Evolutionary conservation across 2,329 filamentous ascomycete species (phyloP), one percentile per base, ranked within the genome.

Genomic region (Fusarium sp.): DNA sequence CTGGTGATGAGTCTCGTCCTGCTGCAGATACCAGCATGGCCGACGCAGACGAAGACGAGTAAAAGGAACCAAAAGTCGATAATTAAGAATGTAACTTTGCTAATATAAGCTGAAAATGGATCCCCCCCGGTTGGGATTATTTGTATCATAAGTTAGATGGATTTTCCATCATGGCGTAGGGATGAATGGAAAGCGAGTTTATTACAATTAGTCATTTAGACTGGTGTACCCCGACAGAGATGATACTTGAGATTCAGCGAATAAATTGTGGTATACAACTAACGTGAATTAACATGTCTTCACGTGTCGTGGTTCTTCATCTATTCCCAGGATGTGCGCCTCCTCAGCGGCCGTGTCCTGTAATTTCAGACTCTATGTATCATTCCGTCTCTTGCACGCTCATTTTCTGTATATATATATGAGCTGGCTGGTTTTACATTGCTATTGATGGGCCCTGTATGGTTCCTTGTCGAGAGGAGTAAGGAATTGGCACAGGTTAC

Each of bases 1-100:
- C 76, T 31, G 74, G 41, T 35, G 77, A 65, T n/a, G 77, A 79
- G 24, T 69, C 79, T 14, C 73, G 74, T 3, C 77, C 75, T 1
- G 77, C 77, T 35, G 81, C 80, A 6, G 80, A 86, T 63, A 82
- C 81, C 1, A 84, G 80, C 75, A 85, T 87, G 83, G 81, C 80
- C 9, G 84, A 85, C 38, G 79, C 78, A 12, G 78, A 76, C 44
- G 79, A 80, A n/a, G 81, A 82, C 33, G 72, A 81, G 66, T 75
- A 73, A 62, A 45, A 36, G 58, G 58, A 51, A 55, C 9, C 36
- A 61, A 5, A 51, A 49, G 45, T 66, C 49, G 59, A 61, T 28
- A 36, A 52, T 60, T 56, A 69, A 54, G 74, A 69, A 72, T 72
- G 72, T 57, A 36, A 66, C 39, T 61, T 67, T 67, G 48, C 67